A percentile compares a stretch with the other conserved stretches of the same genome.
Conservation (phyloP, 2,329 filamentous ascomycete genomes). For the Xylaria sp. region DNA sequence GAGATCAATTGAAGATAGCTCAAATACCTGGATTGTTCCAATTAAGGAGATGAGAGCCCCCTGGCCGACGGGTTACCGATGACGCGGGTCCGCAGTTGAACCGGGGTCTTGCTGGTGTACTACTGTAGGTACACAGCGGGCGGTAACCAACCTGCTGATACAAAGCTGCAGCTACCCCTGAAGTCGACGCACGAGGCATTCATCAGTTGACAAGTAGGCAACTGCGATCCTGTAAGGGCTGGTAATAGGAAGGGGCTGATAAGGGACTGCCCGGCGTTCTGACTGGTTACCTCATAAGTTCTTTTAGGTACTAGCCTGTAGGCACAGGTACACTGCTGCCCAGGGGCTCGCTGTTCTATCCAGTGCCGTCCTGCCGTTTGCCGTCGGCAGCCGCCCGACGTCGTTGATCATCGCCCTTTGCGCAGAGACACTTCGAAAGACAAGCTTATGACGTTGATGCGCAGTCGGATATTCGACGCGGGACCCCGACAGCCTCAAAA, state of each 20-base stretch:
- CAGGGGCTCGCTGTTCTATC: no score
- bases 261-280: not conserved
- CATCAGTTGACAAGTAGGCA: not conserved
- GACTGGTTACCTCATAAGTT: not conserved
- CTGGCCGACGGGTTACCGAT: conserved; percentile 20
- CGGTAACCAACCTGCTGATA: conserved; percentile 23
- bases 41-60: not conserved
- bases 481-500: not conserved
- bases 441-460: conserved; percentile 27
- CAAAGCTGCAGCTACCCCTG: conserved; percentile 34
- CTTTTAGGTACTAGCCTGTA: not conserved
- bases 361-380: conserved; percentile 1
- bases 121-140: not conserved
- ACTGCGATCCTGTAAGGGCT: not conserved
- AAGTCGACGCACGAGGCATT: not conserved
- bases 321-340: not conserved
- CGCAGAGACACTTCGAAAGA: not conserved
- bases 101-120: conserved; percentile 10
- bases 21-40: not conserved
- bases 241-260: not conserved
- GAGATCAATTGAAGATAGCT: not conserved
- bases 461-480: not conserved
- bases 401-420: conserved; percentile 23
- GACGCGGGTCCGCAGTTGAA: conserved; percentile 19
- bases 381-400: conserved; percentile 26